Evolutionary conservation across 495 filamentous ascomycete genomes (phyloP).

Genomic region (Podospora anserina): DNA sequence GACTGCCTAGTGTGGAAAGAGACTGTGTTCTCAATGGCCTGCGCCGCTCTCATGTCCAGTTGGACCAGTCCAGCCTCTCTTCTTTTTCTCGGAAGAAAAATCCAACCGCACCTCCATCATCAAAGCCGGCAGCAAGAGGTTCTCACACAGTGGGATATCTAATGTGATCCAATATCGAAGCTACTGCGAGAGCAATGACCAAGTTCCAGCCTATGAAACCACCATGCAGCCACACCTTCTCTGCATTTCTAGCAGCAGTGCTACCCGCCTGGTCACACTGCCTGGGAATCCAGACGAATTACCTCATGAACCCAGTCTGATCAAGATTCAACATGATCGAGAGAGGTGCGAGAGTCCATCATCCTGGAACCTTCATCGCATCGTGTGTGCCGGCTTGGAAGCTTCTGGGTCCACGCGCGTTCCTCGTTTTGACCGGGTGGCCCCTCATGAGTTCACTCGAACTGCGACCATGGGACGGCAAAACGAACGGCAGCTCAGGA

Average conservation of each 20-base stretch:
- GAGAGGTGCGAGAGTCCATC: neutral
- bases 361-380: conserved; percentile 2
- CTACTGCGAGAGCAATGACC: neutral
- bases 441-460: conserved; percentile 13
- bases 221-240: conserved; percentile 19
- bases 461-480: neutral
- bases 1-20: conserved; percentile 9
- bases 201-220: neutral
- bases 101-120: too few relatives aligned
- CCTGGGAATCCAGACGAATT: conserved; percentile 5
- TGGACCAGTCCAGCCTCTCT: neutral
- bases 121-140: neutral
- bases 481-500: conserved; percentile 4
- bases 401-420: conserved; percentile 14
- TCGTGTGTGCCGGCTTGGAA: conserved; percentile 9
- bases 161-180: neutral
- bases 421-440: conserved; percentile 3
- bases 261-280: conserved; percentile 13
- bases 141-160: neutral
- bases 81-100: neutral
- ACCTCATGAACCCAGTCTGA: conserved; percentile 12
- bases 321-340: conserved; percentile 11
- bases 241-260: conserved; percentile 5
- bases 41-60: conserved; percentile 10
- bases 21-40: neutral